Base-by-base conservation (phyloP, 2,329 filamentous ascomycete species). In the Dactylonectria macrodidyma region DNA sequence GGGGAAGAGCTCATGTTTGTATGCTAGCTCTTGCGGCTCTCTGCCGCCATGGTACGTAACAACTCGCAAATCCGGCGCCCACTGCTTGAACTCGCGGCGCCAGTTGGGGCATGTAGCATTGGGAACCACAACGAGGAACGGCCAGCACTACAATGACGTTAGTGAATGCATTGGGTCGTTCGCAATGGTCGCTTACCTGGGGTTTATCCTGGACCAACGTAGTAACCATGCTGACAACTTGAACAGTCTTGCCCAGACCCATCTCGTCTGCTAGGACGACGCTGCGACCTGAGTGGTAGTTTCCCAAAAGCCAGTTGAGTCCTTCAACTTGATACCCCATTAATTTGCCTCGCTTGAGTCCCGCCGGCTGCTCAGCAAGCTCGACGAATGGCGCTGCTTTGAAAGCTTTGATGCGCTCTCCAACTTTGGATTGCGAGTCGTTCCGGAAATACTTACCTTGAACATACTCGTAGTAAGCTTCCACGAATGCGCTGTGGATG, bases 61-160 rank as follows among this genome's bases (percentile, higher is more conserved):
- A 7, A 97, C 95, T 48, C 95, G 90, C 41, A 98, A 83, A 7
- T 89, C 89, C 1, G 95, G 95, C 0, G 93, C 91, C 95, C 95
- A 99, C 73, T 93, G 91, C 83, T 97, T 97, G 80, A 98, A 94
- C 78, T 99, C 96, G 56, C 95, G 91, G 6, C 95, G 92, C 95
- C 96, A 99, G 78, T 99, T 99, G n/a, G 95, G 90, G 79, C 95
- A 97, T 0, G 96, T 99, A 0, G 95, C 92, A 77, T 98, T 98
- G 0, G 96, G 96, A 1, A 97, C 95, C 2, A 98, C 94, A 3
- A 98, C 87, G 16, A 99, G 86, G 78, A 98, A 98, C 0, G 96
- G 96, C 88, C 93, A 98, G 80, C 94, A 96, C 77, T 83, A 50
- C 55, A 46, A 16, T 46, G 4, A 30, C 12, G 65, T 79, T 52